These are phyloP conservation scores for Platanus orientalis DNA, from an alignment of 164 flowering plant genomes.

Conservation along the genomic window DNA sequence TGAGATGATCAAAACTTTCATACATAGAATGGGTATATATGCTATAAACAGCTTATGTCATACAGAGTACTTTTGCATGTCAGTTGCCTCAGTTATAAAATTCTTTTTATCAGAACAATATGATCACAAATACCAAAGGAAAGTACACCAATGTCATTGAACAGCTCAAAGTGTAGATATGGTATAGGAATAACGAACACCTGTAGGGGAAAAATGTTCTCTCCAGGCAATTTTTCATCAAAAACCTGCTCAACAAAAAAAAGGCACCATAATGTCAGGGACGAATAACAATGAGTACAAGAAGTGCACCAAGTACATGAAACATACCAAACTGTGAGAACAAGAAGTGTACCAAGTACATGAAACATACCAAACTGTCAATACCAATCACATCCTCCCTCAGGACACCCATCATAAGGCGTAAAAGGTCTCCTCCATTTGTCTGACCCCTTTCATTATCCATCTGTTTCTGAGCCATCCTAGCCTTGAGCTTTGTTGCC, in stretches of 20 bases:
- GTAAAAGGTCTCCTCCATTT: slow-evolving; percentile 71
- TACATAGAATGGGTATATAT: no score
- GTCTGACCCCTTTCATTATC: slow-evolving; percentile 72
- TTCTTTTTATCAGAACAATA: no score
- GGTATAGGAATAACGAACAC: slow-evolving; percentile 27
- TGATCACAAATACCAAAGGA: no score
- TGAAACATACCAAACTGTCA: slow-evolving; percentile 68
- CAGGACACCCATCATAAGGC: slow-evolving; percentile 82
- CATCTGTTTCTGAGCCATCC: slow-evolving; percentile 82
- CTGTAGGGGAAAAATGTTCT: slow-evolving; percentile 83
- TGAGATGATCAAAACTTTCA: no score
- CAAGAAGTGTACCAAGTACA: neutral
- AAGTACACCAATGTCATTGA: neutral
- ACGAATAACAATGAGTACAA: neutral
- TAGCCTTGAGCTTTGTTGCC: slow-evolving; percentile 77
- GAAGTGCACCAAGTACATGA: neutral
- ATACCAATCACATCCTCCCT: slow-evolving; percentile 85
- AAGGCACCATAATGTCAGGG: slow-evolving; percentile 7
- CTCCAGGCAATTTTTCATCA: slow-evolving; percentile 86
- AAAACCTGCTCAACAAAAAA: slow-evolving; percentile 56
- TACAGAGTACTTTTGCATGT: no score
- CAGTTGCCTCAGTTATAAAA: no score
- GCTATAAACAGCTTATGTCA: no score
- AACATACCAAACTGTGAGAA: neutral
- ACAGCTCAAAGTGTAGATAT: neutral